Base-by-base conservation (phyloP, 1,284 basidiomycete species). In the Thecaphora thlaspeos region DNA sequence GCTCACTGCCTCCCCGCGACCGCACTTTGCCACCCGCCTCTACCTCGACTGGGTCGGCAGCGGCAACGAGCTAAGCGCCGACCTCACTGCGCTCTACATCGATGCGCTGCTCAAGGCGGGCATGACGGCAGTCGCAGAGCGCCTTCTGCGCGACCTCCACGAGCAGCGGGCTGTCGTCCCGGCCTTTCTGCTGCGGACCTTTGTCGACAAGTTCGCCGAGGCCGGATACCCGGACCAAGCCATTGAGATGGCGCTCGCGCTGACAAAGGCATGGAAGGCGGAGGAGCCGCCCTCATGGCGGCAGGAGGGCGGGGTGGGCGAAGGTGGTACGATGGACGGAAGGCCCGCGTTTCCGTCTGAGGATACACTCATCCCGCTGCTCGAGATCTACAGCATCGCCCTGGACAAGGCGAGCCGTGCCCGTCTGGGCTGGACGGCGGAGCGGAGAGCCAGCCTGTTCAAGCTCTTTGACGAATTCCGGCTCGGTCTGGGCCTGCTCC, bases 1-100 rank as follows among this genome's bases (percentile, higher is more conserved):
- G 30, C 39, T 55, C 21, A 28, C 46, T 11, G 43, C 50, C 3
- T 21, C 34, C 3, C 30, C 47, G 7, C 41, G 37, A 7, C 30
- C 42, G 3, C 19, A 43, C 43, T 65, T 65, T 43, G 51, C 58
- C 3, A 28, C 60, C 10, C 57, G 55, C 21, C 62, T 65, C 21
- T 61, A 57, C 22, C 42, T 61, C n/a, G 62, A 65, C 46, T 65
- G 62, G 62, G 23, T 57, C 4, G 54, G 54, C 1, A 57, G 62
- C 44, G 62, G 62, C 37, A 61, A 65, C 28, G 22, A 21, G 17
- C 46, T 60, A 1, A 36, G 57, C 5, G 30, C 54, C 1, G 38
- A 45, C 5, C 49, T 65, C 40, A 55, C 42, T 12, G 48, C 42
- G 19, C 18, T 51, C 28, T 58, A 57, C 32, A 39, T 65, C 2